phyloP scores from a whole-genome alignment of 73 alveolate genomes.

The Paraurostyla sp. region DNA sequence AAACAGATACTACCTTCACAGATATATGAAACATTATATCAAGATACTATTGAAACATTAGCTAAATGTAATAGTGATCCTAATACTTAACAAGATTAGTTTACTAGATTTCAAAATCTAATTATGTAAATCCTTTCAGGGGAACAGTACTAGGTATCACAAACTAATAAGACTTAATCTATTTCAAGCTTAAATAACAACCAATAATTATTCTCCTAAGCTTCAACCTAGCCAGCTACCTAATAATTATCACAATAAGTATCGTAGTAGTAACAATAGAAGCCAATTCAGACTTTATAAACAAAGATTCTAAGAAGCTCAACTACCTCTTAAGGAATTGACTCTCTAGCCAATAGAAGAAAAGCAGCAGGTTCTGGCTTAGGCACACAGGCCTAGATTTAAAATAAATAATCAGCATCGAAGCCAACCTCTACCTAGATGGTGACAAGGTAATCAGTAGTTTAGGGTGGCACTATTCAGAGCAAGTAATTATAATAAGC shows the following conservation, averaged over 20 bases:
- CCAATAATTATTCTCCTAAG: too few species aligned
- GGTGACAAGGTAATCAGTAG: slow-evolving; percentile 5
- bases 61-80: not conserved
- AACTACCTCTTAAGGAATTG: slow-evolving; percentile 30
- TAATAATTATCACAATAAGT: not conserved
- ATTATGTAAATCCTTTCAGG: not conserved
- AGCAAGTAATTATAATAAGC: not conserved
- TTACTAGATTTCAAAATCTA: not conserved
- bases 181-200: too few species aligned
- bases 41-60: slow-evolving; percentile 3
- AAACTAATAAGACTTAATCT: too few species aligned
- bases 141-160: too few species aligned
- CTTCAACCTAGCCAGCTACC: too few species aligned
- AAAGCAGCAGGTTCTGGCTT: slow-evolving; percentile 24
- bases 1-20: not conserved
- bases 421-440: not conserved
- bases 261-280: not conserved
- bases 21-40: slow-evolving; percentile 18
- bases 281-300: slow-evolving; percentile 29
- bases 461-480: too few species aligned
- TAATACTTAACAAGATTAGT: not conserved
- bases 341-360: slow-evolving; percentile 21
- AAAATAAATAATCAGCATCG: not conserved
- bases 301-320: slow-evolving; percentile 57
- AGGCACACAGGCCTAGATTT: slow-evolving; percentile 3